Conservation (phyloP, 2,329 filamentous ascomycete genomes). For the Xenosphaeropsis pyriputrescens region DNA sequence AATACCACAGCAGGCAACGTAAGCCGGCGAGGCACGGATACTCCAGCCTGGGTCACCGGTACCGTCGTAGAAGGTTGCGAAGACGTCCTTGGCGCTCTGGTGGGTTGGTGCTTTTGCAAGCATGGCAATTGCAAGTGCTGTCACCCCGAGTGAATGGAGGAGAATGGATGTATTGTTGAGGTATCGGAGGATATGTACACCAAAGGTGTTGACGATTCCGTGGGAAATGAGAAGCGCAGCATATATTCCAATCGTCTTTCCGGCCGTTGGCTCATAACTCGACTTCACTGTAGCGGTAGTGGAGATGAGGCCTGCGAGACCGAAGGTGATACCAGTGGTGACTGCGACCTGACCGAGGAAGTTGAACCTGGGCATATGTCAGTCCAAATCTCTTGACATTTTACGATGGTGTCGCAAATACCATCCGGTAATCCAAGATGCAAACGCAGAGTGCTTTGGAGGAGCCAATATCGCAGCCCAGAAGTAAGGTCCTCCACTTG, state of each 20-base stretch:
- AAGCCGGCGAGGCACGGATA: constrained; percentile 33
- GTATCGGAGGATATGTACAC: constrained; percentile 36
- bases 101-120: constrained; percentile 41
- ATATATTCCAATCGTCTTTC: constrained; percentile 41
- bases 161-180: constrained; percentile 41
- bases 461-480: constrained; percentile 43
- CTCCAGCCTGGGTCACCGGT: constrained; percentile 37
- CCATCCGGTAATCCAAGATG: constrained; percentile 31
- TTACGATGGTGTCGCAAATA: constrained; percentile 2
- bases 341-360: constrained; percentile 32
- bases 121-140: constrained; percentile 36
- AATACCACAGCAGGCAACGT: constrained; percentile 36
- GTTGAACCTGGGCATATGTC: constrained; percentile 22
- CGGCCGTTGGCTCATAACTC: constrained; percentile 25
- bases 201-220: constrained; percentile 40
- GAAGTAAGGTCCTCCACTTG: constrained; percentile 42
- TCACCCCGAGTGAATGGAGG: constrained; percentile 36
- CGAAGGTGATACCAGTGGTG: constrained; percentile 31
- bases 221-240: constrained; percentile 39
- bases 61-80: constrained; percentile 34
- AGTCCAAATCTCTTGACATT: background rate
- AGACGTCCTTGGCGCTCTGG: constrained; percentile 39
- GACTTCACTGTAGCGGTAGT: constrained; percentile 28
- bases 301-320: constrained; percentile 28
- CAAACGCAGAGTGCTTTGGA: constrained; percentile 25